phyloP scores from a whole-genome alignment of 768 basidiomycete genomes.

The Russula griseocarnosa region DNA sequence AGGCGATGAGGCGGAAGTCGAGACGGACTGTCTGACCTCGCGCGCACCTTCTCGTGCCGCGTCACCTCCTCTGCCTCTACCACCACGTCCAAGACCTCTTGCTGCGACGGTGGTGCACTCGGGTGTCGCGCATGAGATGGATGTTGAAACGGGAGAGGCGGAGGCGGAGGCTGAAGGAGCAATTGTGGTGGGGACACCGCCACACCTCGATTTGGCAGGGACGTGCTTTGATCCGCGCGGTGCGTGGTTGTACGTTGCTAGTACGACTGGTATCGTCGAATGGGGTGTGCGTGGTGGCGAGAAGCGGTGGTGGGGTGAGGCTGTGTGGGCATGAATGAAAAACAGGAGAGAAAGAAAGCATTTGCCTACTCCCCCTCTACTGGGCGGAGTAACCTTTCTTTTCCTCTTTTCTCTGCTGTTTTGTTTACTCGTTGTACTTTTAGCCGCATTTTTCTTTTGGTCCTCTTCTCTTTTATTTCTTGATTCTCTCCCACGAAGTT shows the following conservation, averaged over 20 bases:
- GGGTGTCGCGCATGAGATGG: slow-evolving; percentile 3
- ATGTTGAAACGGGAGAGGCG: background rate
- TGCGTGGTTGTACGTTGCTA: slow-evolving; percentile 63
- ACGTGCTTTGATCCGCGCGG: slow-evolving; percentile 71
- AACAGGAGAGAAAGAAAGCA: background rate
- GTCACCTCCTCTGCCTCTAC: slow-evolving; percentile 49
- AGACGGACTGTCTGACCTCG: slow-evolving; percentile 53
- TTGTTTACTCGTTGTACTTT: background rate
- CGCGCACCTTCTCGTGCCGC: slow-evolving; percentile 43
- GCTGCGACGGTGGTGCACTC: background rate
- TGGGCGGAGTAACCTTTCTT: no score
- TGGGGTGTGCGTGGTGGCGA: slow-evolving; percentile 71
- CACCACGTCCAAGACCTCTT: slow-evolving; percentile 31
- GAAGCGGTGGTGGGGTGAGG: slow-evolving; percentile 67
- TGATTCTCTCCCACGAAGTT: background rate
- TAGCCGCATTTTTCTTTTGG: slow-evolving; percentile 2
- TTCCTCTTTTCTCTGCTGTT: background rate
- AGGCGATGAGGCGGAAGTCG: slow-evolving; percentile 42
- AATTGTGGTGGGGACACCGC: slow-evolving; percentile 24
- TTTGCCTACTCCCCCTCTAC: no score
- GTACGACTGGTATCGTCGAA: slow-evolving; percentile 63
- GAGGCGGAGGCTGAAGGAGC: slow-evolving; percentile 8
- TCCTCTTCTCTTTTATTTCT: background rate
- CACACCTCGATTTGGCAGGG: slow-evolving; percentile 59
- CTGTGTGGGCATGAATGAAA: slow-evolving; percentile 39